Evolutionary conservation across 352 stramenopile genomes (phyloP).

Genomic region (Phytophthora pluvialis): DNA sequence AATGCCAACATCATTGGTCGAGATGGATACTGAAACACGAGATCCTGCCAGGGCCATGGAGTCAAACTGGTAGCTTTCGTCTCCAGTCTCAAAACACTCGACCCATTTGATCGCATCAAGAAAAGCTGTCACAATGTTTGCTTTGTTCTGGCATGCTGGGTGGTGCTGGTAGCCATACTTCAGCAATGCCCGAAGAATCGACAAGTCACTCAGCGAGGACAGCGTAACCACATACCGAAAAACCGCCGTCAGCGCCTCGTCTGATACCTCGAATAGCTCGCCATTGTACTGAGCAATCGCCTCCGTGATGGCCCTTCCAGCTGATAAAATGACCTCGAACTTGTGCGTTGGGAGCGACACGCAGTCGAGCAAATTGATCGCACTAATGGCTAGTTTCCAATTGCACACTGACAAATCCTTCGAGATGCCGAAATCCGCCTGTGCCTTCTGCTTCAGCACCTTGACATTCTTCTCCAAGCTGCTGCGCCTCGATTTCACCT

Average conservation of each 20-base stretch:
- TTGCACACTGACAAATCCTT: conserved; percentile 67
- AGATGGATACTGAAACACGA: conserved; percentile 78
- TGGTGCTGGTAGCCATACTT: conserved; percentile 71
- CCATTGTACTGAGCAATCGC: conserved; percentile 64
- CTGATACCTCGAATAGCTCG: conserved; percentile 59
- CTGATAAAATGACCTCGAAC: conserved; percentile 73
- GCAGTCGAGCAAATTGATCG: conserved; percentile 75
- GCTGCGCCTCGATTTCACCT: conserved; percentile 42
- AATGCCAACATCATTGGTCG: conserved; percentile 83
- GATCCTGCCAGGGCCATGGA: conserved; percentile 57
- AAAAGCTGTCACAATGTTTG: conserved; percentile 62
- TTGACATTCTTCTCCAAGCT: conserved; percentile 62
- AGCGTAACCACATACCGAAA: conserved; percentile 78
- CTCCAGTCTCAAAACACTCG: conserved; percentile 55
- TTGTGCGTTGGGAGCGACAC: conserved; percentile 86
- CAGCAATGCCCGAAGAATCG: conserved; percentile 56
- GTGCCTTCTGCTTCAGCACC: conserved; percentile 56
- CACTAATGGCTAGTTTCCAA: conserved; percentile 61
- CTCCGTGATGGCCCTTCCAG: conserved; percentile 55
- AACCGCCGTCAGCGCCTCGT: conserved; percentile 64
- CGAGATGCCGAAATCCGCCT: conserved; percentile 71
- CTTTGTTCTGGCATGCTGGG: conserved; percentile 76
- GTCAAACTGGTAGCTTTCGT: conserved; percentile 48
- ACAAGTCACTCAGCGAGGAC: conserved; percentile 64
- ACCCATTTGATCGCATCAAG: conserved; percentile 84